Percentiles rank a stretch among this genome's conserved stretches.
These are phyloP conservation scores for Suhomyces xylopsoci DNA, from an alignment of 805 yeast species.

Conservation along the genomic window DNA sequence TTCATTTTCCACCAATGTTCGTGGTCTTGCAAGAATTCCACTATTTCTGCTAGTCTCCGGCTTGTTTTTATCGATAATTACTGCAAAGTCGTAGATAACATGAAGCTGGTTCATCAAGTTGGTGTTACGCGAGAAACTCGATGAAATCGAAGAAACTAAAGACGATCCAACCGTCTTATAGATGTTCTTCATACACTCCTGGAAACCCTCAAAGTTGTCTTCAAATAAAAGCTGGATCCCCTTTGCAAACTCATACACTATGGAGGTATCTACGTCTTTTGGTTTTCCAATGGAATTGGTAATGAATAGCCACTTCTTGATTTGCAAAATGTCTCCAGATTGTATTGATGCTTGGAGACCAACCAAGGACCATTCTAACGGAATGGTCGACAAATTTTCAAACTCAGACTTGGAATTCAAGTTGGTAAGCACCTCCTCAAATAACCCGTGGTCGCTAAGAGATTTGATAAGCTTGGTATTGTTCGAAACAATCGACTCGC, in stretches of 20 bases:
- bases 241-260: slow-evolving; percentile 64
- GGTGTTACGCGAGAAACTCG: slow-evolving; percentile 36
- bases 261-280: slow-evolving; percentile 49
- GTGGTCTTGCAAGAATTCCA: neutral
- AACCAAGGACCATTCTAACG: slow-evolving; percentile 57
- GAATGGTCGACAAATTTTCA: slow-evolving; percentile 22
- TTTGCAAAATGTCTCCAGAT: slow-evolving; percentile 50
- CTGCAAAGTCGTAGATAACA: slow-evolving; percentile 30
- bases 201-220: slow-evolving; percentile 31
- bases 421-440: slow-evolving; percentile 58
- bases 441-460: slow-evolving; percentile 70
- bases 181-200: slow-evolving; percentile 46
- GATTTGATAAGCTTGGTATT: slow-evolving; percentile 63
- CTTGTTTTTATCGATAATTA: slow-evolving; percentile 17
- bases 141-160: slow-evolving; percentile 40
- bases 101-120: slow-evolving; percentile 37
- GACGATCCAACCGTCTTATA: slow-evolving; percentile 59
- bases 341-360: slow-evolving; percentile 77
- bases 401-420: slow-evolving; percentile 36
- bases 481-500: slow-evolving; percentile 26
- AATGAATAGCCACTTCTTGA: slow-evolving; percentile 57
- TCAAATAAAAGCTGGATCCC: slow-evolving; percentile 48
- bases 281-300: slow-evolving; percentile 45
- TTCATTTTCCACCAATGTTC: slow-evolving; percentile 12
- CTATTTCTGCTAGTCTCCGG: slow-evolving; percentile 5